Base-by-base conservation (phyloP, 192 early-diverging fungal species). In the Tieghemiomyces parasiticus region DNA sequence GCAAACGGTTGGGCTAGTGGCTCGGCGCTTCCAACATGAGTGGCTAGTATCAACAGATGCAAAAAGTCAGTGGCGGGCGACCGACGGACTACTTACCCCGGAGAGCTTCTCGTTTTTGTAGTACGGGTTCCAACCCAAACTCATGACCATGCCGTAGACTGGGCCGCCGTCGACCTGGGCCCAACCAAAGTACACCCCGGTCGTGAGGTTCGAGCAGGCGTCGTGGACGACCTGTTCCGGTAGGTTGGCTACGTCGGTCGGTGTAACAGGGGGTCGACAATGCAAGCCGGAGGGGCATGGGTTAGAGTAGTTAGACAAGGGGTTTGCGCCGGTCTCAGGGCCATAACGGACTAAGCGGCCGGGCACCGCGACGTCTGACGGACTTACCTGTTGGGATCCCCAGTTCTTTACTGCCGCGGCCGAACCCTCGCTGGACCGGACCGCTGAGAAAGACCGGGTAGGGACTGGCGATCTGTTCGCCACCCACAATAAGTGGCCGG, bases 91-190 rank as follows among this genome's bases (percentile, higher is more conserved):
- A 71, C 79, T 62, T 67, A 86, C 84, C 60, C 91, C 93, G 16
- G 90, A 91, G 47, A 87, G 80, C 72, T 93, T 90, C 68, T 96
- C 88, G 71, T 99, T 99, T 63, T 97, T 89, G 68, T 92, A 89
- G 67, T 85, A 97, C 16, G 96, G 96, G 72, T 99, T 99, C 96
- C 96, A 99, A 20, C 96, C 96, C 46, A 92, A 81, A 59, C 87
- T 90, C 93, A 97, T 95, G 20, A 97, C 95, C 95, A 99, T 97
- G n/a, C 90, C 89, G 47, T 81, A 80, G 8, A 97, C 83, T 0
- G 64, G 60, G 12, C 63, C 55, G 45, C 66, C 69, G 54, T 65
- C 81, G 24, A 97, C 80, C 30, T 79, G 73, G 24, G 90, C 91
- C 91, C 91, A 99, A 4, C 96, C 96, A 62, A 86, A 91, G 74